Base-by-base conservation (phyloP, 345 rosid genomes). In the Odontarrhena argentea region DNA sequence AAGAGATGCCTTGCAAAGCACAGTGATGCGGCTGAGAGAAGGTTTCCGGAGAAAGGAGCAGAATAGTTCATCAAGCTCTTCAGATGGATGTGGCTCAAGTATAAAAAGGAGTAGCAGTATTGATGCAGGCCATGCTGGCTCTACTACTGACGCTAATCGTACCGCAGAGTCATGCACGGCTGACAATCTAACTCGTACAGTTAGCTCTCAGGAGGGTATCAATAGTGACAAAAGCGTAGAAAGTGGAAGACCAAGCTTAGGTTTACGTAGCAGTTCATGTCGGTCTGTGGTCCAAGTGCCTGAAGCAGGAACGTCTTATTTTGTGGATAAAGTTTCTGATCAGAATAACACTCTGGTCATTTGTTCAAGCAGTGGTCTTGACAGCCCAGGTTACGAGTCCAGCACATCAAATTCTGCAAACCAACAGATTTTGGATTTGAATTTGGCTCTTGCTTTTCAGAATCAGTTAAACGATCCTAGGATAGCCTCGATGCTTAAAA, bases 51-150 rank as follows among this genome's bases (percentile, higher is more conserved):
- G 85, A 75, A 95, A 89, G 73, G 99, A 91, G 53, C 96, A 85
- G 50, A 86, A 83, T 70, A 79, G 94, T 81, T 87, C 99, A 45
- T 91, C 99, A 50, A 82, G 97, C 74, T 95, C 99, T 69, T 95
- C 98, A 67, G 99, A 95, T 67, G 99, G 96, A 61, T 88, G 96
- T 83, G 98, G 99, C 52, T 95, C 96, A 71, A 95, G 98, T 68
- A 75, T 89, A 60, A 95, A 95, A 80, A 85, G 89, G 60, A 91
- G 97, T 70, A 85, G 97, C 67, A 91, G 93, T 47, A 88, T 82
- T 12, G 99, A 89, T 78, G 91, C 80, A 42, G 87, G 92, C 60
- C 96, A 84, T 49, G 80, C 82, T 64, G 79, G 80, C 70, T 83
- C 83, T 73, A 60, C 84, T 42, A 77, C 79, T 38, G 99, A 87